Percentiles rank a stretch among this genome's conserved stretches.
Conservation (phyloP, 2,329 filamentous ascomycete species). For the Didymella pomorum region DNA sequence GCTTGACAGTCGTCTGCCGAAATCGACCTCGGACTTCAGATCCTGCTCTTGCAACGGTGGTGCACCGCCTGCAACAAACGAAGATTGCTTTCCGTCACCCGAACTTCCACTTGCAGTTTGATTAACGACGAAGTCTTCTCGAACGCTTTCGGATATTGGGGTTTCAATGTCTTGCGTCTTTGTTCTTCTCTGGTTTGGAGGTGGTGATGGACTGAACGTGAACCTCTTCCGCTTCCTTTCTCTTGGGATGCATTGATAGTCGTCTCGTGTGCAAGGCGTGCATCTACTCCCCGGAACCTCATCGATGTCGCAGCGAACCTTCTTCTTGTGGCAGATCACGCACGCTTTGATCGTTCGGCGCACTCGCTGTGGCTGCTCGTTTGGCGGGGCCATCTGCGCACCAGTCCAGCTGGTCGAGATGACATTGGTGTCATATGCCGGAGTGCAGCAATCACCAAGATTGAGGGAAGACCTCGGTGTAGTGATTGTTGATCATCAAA, state of each 20-base stretch:
- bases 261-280: constrained; percentile 48
- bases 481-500: not conserved
- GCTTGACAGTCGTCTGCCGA: constrained; percentile 34
- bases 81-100: constrained; percentile 9
- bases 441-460: not conserved
- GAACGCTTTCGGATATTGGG: constrained; percentile 20
- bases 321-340: constrained; percentile 56
- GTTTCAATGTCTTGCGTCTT: constrained; percentile 25
- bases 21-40: constrained; percentile 30
- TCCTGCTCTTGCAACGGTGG: constrained; percentile 22
- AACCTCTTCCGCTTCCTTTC: constrained; percentile 46
- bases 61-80: constrained; percentile 9
- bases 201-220: constrained; percentile 44
- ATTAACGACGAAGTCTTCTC: constrained; percentile 16
- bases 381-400: constrained; percentile 26
- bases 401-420: not conserved
- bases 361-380: constrained; percentile 30
- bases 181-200: constrained; percentile 22
- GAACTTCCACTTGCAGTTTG: constrained; percentile 12
- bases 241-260: constrained; percentile 44
- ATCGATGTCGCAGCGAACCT: constrained; percentile 46
- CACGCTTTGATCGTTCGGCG: constrained; percentile 49
- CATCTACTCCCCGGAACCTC: constrained; percentile 48
- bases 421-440: constrained; percentile 8
- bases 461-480: not conserved